These are phyloP conservation scores for Leishmania aethiopica DNA, from an alignment of 208 protist genomes.

Conservation along the genomic window DNA sequence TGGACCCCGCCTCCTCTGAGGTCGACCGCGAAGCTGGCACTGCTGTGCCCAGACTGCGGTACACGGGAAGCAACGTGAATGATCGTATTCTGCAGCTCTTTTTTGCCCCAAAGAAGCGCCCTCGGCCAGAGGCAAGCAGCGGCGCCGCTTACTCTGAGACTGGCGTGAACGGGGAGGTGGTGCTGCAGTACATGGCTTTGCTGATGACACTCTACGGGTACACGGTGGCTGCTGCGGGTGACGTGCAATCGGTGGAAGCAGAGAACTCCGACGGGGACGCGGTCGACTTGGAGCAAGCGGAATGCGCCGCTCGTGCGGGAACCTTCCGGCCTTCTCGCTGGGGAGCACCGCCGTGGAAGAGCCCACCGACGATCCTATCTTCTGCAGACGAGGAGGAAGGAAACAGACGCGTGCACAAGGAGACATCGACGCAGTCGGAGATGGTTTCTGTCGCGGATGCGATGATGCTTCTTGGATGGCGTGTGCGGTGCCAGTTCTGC, in stretches of 20 bases:
- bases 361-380: neutral
- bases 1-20: neutral
- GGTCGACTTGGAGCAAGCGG: neutral
- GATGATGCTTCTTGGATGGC: slow-evolving; percentile 13
- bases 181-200: slow-evolving; percentile 29
- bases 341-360: neutral
- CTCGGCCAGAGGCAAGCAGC: neutral
- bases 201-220: slow-evolving; percentile 42
- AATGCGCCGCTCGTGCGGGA: neutral
- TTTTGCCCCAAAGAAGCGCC: slow-evolving; percentile 28
- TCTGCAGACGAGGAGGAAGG: neutral
- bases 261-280: neutral
- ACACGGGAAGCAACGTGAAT: slow-evolving; percentile 34
- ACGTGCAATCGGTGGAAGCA: neutral
- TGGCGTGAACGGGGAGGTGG: neutral
- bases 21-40: neutral
- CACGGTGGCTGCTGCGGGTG: neutral
- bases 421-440: slow-evolving; percentile 9
- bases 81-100: slow-evolving; percentile 40
- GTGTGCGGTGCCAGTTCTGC: slow-evolving; percentile 23
- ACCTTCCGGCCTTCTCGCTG: neutral
- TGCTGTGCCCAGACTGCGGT: slow-evolving; percentile 16
- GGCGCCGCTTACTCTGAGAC: neutral
- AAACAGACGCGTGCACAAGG: neutral
- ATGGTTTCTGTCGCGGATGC: slow-evolving; percentile 4